Percentiles rank a stretch among this genome's conserved stretches.
phyloP scores from a whole-genome alignment of 495 filamentous ascomycete genomes.

The Saxispiralis lemnorum region DNA sequence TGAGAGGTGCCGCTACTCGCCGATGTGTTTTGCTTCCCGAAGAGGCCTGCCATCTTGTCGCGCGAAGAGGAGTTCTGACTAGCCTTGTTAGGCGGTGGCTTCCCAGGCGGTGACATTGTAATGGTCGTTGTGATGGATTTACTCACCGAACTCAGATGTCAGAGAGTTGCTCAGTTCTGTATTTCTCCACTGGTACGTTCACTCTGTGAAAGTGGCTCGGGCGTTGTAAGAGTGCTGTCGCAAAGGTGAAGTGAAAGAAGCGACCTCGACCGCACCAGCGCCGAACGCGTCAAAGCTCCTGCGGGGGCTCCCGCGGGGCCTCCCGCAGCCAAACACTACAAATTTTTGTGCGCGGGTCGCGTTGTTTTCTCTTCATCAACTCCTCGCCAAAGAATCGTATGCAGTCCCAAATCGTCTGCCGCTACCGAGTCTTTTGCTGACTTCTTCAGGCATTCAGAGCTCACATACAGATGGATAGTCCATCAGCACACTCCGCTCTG shows the following conservation, averaged over 20 bases:
- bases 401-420: no score
- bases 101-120: background rate
- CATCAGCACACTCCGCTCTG: conserved; percentile 47
- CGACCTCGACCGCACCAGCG: background rate
- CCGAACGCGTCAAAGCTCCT: background rate
- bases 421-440: no score
- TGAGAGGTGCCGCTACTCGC: conserved; percentile 27
- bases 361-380: conserved; percentile 30
- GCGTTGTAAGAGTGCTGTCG: no score
- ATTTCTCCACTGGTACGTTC: no score
- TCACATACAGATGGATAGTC: conserved; percentile 58
- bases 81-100: background rate
- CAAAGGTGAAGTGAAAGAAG: background rate
- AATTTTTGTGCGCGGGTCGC: conserved; percentile 10
- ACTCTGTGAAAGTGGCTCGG: no score
- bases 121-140: no score
- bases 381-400: conserved; percentile 39
- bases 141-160: no score
- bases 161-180: no score
- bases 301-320: background rate
- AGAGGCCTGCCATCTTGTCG: conserved; percentile 46
- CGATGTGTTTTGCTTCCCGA: conserved; percentile 32
- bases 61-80: background rate
- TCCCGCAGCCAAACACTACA: background rate
- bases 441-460: conserved; percentile 82